phyloP scores from a whole-genome alignment of 2,329 filamentous ascomycete genomes.

The Hypoxylon sp. region DNA sequence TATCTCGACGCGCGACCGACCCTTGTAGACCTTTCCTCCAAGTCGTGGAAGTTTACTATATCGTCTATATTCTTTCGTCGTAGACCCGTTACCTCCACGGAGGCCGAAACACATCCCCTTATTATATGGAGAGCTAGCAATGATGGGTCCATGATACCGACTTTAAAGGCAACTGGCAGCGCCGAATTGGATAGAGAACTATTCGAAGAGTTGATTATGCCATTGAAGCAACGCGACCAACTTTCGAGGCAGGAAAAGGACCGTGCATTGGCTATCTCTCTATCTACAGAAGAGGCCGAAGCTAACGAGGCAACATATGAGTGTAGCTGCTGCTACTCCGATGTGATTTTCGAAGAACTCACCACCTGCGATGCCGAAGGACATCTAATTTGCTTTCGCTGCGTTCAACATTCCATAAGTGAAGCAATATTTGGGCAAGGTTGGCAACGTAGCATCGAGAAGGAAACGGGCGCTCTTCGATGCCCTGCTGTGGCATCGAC shows the following conservation, averaged over 20 bases:
- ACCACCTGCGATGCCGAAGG: constrained; percentile 77
- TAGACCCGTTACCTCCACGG: constrained; percentile 67
- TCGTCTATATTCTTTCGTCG: constrained; percentile 78
- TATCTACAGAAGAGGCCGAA: constrained; percentile 74
- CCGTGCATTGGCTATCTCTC: constrained; percentile 64
- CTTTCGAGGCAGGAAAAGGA: constrained; percentile 66
- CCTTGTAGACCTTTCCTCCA: constrained; percentile 76
- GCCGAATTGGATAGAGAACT: constrained; percentile 75
- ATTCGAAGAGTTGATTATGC: constrained; percentile 69
- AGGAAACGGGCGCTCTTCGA: constrained; percentile 78
- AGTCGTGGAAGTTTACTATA: constrained; percentile 83
- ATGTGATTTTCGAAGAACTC: constrained; percentile 80
- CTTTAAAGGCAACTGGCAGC: constrained; percentile 76
- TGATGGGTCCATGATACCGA: constrained; percentile 70
- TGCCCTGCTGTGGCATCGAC: constrained; percentile 83
- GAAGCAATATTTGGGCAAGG: constrained; percentile 95
- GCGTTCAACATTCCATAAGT: constrained; percentile 83
- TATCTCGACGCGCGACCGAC: constrained; percentile 80
- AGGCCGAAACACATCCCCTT: constrained; percentile 73
- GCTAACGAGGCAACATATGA: constrained; percentile 71
- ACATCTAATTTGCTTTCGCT: constrained; percentile 85
- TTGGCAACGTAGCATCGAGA: constrained; percentile 85
- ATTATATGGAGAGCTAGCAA: constrained; percentile 73
- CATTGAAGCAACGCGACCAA: constrained; percentile 63
- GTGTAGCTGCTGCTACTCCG: constrained; percentile 83